Evolutionary conservation across 768 basidiomycete genomes (phyloP), one percentile per base, ranked within the genome.

Genomic region (Pisolithus tinctorius): DNA sequence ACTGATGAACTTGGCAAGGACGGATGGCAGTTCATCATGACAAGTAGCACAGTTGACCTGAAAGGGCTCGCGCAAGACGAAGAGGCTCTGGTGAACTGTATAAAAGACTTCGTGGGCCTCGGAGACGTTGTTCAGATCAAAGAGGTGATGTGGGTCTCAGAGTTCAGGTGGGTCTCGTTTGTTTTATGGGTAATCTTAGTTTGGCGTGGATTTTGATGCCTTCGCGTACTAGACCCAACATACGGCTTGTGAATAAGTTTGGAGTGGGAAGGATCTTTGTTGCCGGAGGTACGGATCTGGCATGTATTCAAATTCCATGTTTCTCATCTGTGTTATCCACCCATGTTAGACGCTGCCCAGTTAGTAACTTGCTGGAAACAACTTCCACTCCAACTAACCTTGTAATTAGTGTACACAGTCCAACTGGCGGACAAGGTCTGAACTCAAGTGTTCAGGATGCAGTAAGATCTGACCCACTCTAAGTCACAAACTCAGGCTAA

Each of bases 341-440:
- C 34, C 11, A 14, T 4, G 1, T 20, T 48, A 80, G 79, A 81
- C 55, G 71, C 75, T 25, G 77, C 74, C 0, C 80, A 80, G 62
- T 60, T 45, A 6, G 55, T 54, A 25, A 1, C 6, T 5, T 44
- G 10, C 25, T 30, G 27, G 20, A 14, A 16, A 26, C 23, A 20
- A 49, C 6, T 10, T 6, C 7, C 26, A 41, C 40, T 37, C 20
- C 30, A 17, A 42, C 30, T 25, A 2, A 30, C 25, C 25, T 43
- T 5, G 14, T 14, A 4, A 13, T 34, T 34, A 51, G 50, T 51
- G 64, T 71, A 25, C 76, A 78, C 50, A 69, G 69, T 31, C 72
- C 72, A n/a, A 64, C 65, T 8, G 76, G 76, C 16, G 74, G 69
- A 1, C 75, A 74, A 50, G 65, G 23, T 56, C 20, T 34, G 43